Conservation (phyloP, 495 filamentous ascomycete species). For the Polyplosphaeria fusca region DNA sequence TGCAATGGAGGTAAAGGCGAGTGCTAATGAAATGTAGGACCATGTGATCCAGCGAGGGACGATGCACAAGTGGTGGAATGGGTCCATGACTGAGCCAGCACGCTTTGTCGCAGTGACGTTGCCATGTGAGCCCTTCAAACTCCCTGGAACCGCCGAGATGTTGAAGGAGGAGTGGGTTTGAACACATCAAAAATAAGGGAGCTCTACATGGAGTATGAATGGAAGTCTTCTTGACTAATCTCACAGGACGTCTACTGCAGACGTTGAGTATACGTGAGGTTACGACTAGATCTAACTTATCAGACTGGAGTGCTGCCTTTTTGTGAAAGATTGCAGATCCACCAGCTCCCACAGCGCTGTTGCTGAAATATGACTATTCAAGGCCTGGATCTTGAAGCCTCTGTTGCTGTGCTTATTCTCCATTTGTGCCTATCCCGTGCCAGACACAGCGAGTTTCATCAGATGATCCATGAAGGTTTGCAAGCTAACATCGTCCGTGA, state of each 20-base stretch:
- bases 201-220: no score
- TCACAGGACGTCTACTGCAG: no score
- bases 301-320: neutral
- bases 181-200: no score
- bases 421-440: no score
- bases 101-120: slow-evolving; percentile 31
- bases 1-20: neutral
- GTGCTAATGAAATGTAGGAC: slow-evolving; percentile 12
- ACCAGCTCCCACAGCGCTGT: neutral
- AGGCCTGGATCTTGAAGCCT: neutral
- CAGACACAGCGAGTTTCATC: slow-evolving; percentile 68
- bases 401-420: no score
- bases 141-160: slow-evolving; percentile 26
- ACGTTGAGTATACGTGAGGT: no score
- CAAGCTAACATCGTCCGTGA: slow-evolving; percentile 97
- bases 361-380: neutral
- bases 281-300: no score
- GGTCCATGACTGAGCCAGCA: slow-evolving; percentile 27
- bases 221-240: slow-evolving; percentile 2
- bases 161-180: slow-evolving; percentile 14
- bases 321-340: slow-evolving; percentile 2
- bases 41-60: slow-evolving; percentile 34
- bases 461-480: slow-evolving; percentile 99
- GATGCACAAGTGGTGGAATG: slow-evolving; percentile 31
- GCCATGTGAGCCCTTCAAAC: slow-evolving; percentile 28